Conservation (phyloP, 2,329 filamentous ascomycete genomes). For the Fusarium haematococcum region DNA sequence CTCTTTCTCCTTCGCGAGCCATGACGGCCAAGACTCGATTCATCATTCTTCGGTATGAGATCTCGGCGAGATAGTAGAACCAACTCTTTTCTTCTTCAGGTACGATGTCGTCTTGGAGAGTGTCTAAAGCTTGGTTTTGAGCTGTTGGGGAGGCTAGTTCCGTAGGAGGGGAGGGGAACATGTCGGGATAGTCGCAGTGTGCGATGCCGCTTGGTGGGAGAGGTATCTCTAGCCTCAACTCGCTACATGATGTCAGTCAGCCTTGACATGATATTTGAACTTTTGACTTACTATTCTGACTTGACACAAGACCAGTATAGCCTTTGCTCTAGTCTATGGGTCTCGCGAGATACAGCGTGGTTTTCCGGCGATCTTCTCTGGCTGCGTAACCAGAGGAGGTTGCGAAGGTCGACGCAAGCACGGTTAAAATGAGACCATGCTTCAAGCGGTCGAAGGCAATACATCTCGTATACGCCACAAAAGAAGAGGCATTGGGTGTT, state of each 20-base stretch:
- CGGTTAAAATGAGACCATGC: slow-evolving; percentile 52
- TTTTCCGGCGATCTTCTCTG: background rate
- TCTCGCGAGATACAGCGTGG: background rate
- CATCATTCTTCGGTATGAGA: slow-evolving; percentile 55
- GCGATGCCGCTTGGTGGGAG: slow-evolving; percentile 52
- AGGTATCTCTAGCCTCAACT: slow-evolving; percentile 49
- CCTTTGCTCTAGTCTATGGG: background rate
- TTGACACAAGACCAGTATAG: background rate
- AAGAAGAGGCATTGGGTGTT: background rate
- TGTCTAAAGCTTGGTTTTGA: background rate
- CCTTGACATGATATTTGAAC: background rate
- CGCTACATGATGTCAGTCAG: background rate
- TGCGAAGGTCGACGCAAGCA: slow-evolving; percentile 41
- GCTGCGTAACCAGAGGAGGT: slow-evolving; percentile 49
- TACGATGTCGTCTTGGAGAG: background rate
- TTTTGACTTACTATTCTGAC: background rate
- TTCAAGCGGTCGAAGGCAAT: slow-evolving; percentile 50
- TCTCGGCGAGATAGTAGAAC: slow-evolving; percentile 59
- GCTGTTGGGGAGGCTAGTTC: background rate
- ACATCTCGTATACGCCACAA: slow-evolving; percentile 52
- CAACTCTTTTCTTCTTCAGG: slow-evolving; percentile 50
- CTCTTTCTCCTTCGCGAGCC: slow-evolving; percentile 18
- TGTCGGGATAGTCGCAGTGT: slow-evolving; percentile 49
- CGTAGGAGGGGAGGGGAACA: slow-evolving; percentile 44
- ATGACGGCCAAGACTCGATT: slow-evolving; percentile 53